These are phyloP conservation scores for Ceratocystis lukuohia DNA, from an alignment of 2,329 filamentous ascomycete genomes.

Conservation along the genomic window DNA sequence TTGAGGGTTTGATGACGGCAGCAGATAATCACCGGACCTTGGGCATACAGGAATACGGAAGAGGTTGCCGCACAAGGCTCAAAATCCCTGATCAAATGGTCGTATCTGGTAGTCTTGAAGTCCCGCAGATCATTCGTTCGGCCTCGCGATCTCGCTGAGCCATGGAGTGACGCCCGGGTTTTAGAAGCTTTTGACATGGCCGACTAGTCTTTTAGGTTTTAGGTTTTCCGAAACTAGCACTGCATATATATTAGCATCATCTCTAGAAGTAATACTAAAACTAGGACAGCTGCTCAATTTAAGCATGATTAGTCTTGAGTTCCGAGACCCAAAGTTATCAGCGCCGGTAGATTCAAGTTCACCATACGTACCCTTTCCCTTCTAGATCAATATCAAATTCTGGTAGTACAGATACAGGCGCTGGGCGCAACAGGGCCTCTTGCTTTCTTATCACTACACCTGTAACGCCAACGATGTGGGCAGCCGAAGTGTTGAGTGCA, in stretches of 20 bases:
- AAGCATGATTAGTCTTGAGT: not conserved
- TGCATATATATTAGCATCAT: not conserved
- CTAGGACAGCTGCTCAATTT: not conserved
- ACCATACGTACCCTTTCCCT: no score
- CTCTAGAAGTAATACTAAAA: not conserved
- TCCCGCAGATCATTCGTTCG: constrained; percentile 18
- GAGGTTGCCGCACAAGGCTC: constrained; percentile 84
- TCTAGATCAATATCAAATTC: no score
- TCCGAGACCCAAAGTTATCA: not conserved
- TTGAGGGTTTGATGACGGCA: constrained; percentile 86
- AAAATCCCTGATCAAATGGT: constrained; percentile 41
- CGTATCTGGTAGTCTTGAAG: constrained; percentile 13
- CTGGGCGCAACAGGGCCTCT: no score
- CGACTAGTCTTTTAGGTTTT: not conserved
- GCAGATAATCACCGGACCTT: constrained; percentile 70
- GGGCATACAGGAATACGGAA: constrained; percentile 77
- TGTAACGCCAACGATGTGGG: no score
- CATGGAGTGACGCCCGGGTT: constrained; percentile 14
- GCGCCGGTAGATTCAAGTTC: no score
- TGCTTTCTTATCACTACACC: no score
- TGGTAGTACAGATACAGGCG: no score
- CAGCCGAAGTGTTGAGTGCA: no score
- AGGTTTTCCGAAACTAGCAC: not conserved
- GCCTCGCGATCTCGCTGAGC: constrained; percentile 14
- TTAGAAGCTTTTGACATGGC: constrained; percentile 14